Evolutionary conservation across 176 grass and related monocot genomes (phyloP), one percentile per base, ranked within the genome.

Genomic region (Paspalum notatum): DNA sequence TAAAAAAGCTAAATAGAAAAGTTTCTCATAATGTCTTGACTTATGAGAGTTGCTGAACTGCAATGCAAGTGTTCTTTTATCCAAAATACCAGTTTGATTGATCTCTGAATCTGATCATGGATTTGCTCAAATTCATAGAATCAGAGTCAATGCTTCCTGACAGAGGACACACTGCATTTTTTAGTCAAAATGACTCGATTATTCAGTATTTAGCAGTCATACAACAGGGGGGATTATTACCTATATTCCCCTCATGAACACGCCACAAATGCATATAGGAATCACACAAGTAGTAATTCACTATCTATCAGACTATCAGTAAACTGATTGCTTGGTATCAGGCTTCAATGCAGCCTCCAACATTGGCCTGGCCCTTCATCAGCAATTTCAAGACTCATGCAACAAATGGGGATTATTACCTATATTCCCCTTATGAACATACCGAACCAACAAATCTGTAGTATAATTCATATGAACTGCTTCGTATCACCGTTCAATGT

Each of bases 351-450:
- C 62, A 52, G 25, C 16, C 49, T 62, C 44, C 40, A 56, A n/a
- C n/a, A n/a, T n/a, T n/a, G n/a, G n/a, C n/a, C n/a, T n/a, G n/a
- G n/a, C n/a, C n/a, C n/a, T 48, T 10, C 74, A 63, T n/a, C 46
- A 64, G 17, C 24, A 78, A 16, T 39, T 21, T 37, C 18, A n/a
- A 63, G 58, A 32, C 67, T 55, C 9, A 15, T 37, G 59, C 53
- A 42, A 20, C 71, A 53, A 1, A 11, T 2, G 79, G 79, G 79
- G 79, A 82, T 87, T 82, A 87, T 87, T 82, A 77, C 64, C 55
- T 87, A 62, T 71, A 71, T 72, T 77, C 79, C 85, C 86, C 86
- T 79, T 79, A 73, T 74, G 58, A 57, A 32, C 80, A 60, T 27
- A 44, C 38, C 45, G 65, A 52, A 61, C 56, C 2, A 78, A 80